Conservation (phyloP, 73 alveolate species). For the Tetrahymena elliotti region DNA sequence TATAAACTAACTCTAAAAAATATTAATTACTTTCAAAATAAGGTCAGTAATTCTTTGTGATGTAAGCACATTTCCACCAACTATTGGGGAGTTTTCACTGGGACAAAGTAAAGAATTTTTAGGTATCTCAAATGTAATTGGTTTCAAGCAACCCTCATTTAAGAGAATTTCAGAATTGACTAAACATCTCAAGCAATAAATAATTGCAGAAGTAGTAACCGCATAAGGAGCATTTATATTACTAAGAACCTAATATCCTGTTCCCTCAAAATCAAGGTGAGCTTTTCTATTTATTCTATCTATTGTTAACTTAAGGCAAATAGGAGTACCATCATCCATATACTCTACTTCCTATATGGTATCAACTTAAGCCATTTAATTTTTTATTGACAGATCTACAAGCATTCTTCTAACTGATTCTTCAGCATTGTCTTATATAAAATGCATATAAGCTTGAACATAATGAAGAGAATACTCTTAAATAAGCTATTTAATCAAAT, state of each 20-base stretch:
- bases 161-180: constrained; percentile 80
- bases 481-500: constrained; percentile 47
- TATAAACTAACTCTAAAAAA: neutral
- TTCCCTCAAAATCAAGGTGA: constrained; percentile 60
- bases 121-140: constrained; percentile 65
- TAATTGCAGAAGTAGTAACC: constrained; percentile 73
- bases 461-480: constrained; percentile 54
- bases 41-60: constrained; percentile 80
- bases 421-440: constrained; percentile 70
- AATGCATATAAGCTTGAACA: constrained; percentile 77
- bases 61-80: constrained; percentile 86
- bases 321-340: constrained; percentile 80
- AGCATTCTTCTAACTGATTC: constrained; percentile 64
- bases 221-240: constrained; percentile 70
- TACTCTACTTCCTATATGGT: constrained; percentile 53
- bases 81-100: constrained; percentile 66
- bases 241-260: constrained; percentile 47
- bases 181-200: constrained; percentile 77
- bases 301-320: constrained; percentile 44
- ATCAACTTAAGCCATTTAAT: constrained; percentile 44
- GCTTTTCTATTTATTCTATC: constrained; percentile 56
- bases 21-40: constrained; percentile 34
- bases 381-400: constrained; percentile 36
- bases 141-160: constrained; percentile 83
- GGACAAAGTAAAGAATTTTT: constrained; percentile 63